These are phyloP conservation scores for Prosopis cineraria DNA, from an alignment of 306 rosid genomes.

Conservation along the genomic window DNA sequence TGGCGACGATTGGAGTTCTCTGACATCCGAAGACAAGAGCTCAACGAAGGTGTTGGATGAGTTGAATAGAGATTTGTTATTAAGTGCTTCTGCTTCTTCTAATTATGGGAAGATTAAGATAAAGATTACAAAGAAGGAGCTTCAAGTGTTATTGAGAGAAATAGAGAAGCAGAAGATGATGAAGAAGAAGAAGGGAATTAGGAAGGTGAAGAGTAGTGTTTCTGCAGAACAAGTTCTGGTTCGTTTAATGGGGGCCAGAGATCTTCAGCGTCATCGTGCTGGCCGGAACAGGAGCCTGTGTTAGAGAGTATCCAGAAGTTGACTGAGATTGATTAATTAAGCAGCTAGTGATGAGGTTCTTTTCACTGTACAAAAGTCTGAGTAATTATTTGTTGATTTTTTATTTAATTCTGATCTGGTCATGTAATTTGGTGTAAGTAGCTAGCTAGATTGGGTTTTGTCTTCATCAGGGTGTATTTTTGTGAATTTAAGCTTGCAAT, in stretches of 20 bases:
- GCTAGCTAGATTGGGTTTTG: not conserved
- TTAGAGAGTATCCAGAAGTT: not conserved
- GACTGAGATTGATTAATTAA: not conserved
- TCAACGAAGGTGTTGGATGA: slow-evolving; percentile 2
- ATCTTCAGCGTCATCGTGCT: not conserved
- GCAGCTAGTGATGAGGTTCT: not conserved
- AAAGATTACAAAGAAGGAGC: slow-evolving; percentile 57
- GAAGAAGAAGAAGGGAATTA: slow-evolving; percentile 8
- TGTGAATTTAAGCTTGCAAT: not conserved
- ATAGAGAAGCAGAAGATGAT: slow-evolving; percentile 14
- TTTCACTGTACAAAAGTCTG: not conserved
- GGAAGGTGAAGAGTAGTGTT: no score
- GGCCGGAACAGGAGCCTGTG: not conserved
- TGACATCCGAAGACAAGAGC: not conserved
- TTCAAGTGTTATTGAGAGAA: slow-evolving; percentile 42
- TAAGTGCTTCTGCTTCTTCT: not conserved
- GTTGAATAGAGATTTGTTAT: not conserved
- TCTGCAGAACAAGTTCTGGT: slow-evolving; percentile 40
- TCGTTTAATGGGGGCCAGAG: not conserved
- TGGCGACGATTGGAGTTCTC: slow-evolving; percentile 47
- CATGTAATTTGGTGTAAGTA: not conserved
- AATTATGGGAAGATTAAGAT: slow-evolving; percentile 47
- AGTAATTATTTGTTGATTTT: not conserved
- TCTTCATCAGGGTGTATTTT: not conserved
- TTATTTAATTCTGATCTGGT: not conserved